Evolutionary conservation across 2,329 filamentous ascomycete genomes (phyloP), one percentile per base, ranked within the genome.

Genomic region (Fusarium continuum): DNA sequence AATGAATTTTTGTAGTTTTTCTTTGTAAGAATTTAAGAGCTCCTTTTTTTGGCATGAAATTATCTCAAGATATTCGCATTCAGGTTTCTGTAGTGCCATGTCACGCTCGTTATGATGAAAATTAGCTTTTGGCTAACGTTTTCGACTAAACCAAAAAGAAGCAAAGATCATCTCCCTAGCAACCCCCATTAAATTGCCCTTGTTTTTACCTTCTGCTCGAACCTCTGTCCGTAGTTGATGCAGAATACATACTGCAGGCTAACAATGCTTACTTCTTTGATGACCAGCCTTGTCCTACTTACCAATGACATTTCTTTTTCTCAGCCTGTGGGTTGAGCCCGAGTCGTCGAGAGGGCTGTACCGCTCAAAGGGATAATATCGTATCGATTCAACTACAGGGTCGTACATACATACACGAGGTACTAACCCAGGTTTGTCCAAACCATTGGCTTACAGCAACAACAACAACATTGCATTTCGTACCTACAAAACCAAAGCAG

Each of bases 41-140:
- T n/a, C n/a, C n/a, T n/a, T 32, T 55, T 14, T 35, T 28, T 16
- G 13, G 6, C 16, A 14, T 34, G 19, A 25, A 60, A 35, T 26
- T 5, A n/a, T 28, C 19, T 35, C 17, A 28, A 55, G 11, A 22
- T 29, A 11, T 20, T 47, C 28, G 28, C 41, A 25, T 41, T 44
- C 35, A 35, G 23, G 25, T 29, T n/a, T 36, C 28, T 31, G 29
- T 10, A 14, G 32, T 35, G 13, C 13, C 19, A 22, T 51, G 35
- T 36, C 38, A 41, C 29, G 34, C 14, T 17, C 45, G 46, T 20
- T 1, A 19, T 7, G 22, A 34, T 23, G 22, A 34, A 26, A 41
- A 40, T 63, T 65, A 52, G 47, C 62, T 65, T 58, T 41, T 31
- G 16, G 16, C 26, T 40, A 63, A 36, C 29, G 35, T 56, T 48